Conservation (phyloP, 2,329 filamentous ascomycete species). For the Claviceps humidiphila region DNA sequence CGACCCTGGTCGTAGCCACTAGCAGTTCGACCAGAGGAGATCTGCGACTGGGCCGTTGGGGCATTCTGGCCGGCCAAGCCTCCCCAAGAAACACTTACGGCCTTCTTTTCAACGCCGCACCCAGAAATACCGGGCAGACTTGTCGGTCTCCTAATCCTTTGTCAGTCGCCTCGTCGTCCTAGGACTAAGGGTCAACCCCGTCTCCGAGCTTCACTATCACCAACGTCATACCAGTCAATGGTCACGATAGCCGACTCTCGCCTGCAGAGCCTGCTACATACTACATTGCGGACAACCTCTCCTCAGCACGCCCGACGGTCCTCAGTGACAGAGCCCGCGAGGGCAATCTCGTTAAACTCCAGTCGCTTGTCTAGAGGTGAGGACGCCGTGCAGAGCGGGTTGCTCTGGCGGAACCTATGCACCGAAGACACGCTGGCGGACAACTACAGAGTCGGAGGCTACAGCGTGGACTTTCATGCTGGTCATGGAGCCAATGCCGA, state of each 20-base stretch:
- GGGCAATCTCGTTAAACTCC: conserved; percentile 36
- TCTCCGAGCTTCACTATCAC: not conserved
- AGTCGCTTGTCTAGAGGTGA: conserved; percentile 49
- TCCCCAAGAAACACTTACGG: not conserved
- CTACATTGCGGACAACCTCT: not conserved
- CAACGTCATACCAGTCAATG: conserved; percentile 1
- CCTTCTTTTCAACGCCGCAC: not conserved
- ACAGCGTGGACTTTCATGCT: conserved; percentile 60
- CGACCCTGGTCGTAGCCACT: conserved; percentile 8
- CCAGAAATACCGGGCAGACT: not conserved
- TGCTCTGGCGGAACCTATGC: conserved; percentile 67
- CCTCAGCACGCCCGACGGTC: conserved; percentile 4
- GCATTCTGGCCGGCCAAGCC: conserved; percentile 1
- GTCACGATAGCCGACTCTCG: conserved; percentile 4
- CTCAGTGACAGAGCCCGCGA: conserved; percentile 35
- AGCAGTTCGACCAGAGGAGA: conserved; percentile 2
- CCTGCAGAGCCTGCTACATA: not conserved
- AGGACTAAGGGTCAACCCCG: not conserved
- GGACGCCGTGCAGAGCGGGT: conserved; percentile 60
- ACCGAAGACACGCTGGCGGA: conserved; percentile 59
- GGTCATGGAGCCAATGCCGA: conserved; percentile 51
- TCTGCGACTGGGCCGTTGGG: conserved; percentile 1
- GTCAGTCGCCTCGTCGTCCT: not conserved
- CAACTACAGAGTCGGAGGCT: conserved; percentile 60
- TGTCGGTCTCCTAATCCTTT: not conserved